These are phyloP conservation scores for Cucumis hystrix DNA, from an alignment of 306 rosid species.

Conservation along the genomic window DNA sequence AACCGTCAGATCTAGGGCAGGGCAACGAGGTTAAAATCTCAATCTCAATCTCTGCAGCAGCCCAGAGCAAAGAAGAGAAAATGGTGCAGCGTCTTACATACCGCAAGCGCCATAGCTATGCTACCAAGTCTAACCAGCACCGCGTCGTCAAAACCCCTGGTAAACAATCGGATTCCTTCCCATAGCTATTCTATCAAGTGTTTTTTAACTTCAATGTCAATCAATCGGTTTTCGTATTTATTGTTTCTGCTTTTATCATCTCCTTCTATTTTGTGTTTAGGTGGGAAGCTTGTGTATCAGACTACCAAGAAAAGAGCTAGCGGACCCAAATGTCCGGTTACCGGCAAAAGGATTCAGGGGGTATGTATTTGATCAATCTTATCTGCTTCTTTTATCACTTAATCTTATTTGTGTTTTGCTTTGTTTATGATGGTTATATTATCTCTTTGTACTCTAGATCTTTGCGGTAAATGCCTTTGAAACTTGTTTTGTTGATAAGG, in stretches of 20 bases:
- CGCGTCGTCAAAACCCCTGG: conserved; percentile 11
- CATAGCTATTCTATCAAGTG: neutral
- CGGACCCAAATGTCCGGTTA: conserved; percentile 7
- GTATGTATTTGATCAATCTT: neutral
- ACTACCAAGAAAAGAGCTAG: conserved; percentile 3
- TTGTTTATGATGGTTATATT: neutral
- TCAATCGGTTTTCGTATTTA: neutral
- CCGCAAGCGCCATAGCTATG: conserved; percentile 10
- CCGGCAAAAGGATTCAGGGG: conserved; percentile 7
- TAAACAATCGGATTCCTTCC: neutral
- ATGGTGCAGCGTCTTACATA: conserved; percentile 9
- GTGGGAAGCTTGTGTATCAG: conserved; percentile 9
- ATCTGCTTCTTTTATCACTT: neutral
- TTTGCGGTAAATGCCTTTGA: neutral
- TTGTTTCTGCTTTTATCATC: neutral
- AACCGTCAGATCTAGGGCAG: too few species aligned
- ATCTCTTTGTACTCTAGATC: neutral
- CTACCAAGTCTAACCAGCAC: conserved; percentile 9
- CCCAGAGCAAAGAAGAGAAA: neutral
- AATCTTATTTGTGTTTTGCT: neutral
- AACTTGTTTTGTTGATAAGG: too few species aligned
- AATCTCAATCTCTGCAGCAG: too few species aligned
- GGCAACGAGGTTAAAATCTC: too few species aligned
- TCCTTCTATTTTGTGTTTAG: neutral
- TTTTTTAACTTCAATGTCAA: neutral